A percentile compares a stretch with the other conserved stretches of the same genome.
phyloP scores from a whole-genome alignment of 768 basidiomycete species.

The Mycena rosella region DNA sequence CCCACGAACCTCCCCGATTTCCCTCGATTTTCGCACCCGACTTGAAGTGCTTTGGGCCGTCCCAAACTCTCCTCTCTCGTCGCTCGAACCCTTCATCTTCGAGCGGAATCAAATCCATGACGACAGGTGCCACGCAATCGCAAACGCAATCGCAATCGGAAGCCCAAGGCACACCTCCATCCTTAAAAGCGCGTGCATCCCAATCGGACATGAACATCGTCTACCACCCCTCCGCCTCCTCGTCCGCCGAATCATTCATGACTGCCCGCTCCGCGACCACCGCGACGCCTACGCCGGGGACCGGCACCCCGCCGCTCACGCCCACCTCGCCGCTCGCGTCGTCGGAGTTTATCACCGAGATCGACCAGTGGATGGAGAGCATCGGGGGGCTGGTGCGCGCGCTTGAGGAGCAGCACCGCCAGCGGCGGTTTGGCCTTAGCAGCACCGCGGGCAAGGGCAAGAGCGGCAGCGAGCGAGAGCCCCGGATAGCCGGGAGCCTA shows the following conservation, averaged over 20 bases:
- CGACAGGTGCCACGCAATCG: conserved; percentile 23
- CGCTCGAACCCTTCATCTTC: not conserved
- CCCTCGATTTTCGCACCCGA: too few relatives aligned
- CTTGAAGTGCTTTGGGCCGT: not conserved
- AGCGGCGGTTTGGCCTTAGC: conserved; percentile 19
- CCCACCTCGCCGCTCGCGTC: conserved; percentile 9
- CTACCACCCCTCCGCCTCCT: not conserved
- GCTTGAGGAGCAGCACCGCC: conserved; percentile 33
- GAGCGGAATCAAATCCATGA: conserved; percentile 14
- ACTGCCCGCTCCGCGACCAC: conserved; percentile 9
- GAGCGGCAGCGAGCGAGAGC: too few relatives aligned
- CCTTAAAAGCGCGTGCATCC: not conserved
- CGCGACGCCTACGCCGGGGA: not conserved
- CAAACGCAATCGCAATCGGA: too few relatives aligned
- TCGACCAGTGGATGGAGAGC: conserved; percentile 34
- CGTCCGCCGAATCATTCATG: conserved; percentile 22
- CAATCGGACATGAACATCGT: not conserved
- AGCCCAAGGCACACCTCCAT: too few relatives aligned
- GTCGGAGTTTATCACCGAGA: conserved; percentile 17
- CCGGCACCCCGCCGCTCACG: conserved; percentile 16
- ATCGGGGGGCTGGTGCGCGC: conserved; percentile 26
- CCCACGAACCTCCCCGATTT: too few relatives aligned
- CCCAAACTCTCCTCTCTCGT: not conserved
- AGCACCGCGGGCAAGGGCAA: not conserved
- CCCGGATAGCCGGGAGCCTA: too few relatives aligned